Percentiles rank a stretch among this genome's conserved stretches.
phyloP scores from a whole-genome alignment of 164 flowering plant genomes.

The Berberis thunbergii region DNA sequence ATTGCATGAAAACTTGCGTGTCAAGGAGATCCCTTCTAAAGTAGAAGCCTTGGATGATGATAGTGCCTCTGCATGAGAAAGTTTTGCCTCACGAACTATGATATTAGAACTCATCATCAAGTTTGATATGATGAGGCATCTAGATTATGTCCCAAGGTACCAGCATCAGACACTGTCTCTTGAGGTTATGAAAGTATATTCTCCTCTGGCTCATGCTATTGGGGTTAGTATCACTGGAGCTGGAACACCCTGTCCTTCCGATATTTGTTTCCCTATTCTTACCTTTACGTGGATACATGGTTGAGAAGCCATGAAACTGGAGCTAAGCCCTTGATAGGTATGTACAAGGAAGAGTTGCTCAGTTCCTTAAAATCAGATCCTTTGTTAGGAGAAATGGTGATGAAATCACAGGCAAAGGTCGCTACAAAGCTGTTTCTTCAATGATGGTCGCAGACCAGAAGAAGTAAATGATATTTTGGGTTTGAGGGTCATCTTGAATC shows the following conservation, averaged over 20 bases:
- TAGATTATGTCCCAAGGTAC: conserved; percentile 66
- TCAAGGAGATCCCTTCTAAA: conserved; percentile 46
- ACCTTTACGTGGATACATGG: conserved; percentile 75
- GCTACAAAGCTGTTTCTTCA: conserved; percentile 78
- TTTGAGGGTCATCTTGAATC: conserved; percentile 59
- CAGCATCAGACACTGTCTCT: conserved; percentile 59
- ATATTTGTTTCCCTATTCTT: conserved; percentile 74
- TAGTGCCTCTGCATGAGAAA: conserved; percentile 58
- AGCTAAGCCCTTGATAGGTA: conserved; percentile 46
- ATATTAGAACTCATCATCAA: conserved; percentile 58
- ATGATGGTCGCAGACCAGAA: conserved; percentile 73
- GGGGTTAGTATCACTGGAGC: conserved; percentile 63
- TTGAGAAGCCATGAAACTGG: conserved; percentile 65
- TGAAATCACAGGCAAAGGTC: conserved; percentile 52
- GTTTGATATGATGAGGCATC: conserved; percentile 80
- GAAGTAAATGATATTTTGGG: conserved; percentile 80
- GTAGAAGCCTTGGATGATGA: conserved; percentile 61
- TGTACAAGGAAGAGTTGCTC: conserved; percentile 52
- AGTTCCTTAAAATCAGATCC: conserved; percentile 43
- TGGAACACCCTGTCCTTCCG: conserved; percentile 80
- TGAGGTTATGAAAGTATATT: conserved; percentile 70
- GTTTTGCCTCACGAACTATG: conserved; percentile 77
- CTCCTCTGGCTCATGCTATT: conserved; percentile 83
- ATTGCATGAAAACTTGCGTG: conserved; percentile 64
- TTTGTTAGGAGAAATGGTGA: conserved; percentile 42